Conservation (phyloP, 495 filamentous ascomycete species). For the Penicillium riverlandense region DNA sequence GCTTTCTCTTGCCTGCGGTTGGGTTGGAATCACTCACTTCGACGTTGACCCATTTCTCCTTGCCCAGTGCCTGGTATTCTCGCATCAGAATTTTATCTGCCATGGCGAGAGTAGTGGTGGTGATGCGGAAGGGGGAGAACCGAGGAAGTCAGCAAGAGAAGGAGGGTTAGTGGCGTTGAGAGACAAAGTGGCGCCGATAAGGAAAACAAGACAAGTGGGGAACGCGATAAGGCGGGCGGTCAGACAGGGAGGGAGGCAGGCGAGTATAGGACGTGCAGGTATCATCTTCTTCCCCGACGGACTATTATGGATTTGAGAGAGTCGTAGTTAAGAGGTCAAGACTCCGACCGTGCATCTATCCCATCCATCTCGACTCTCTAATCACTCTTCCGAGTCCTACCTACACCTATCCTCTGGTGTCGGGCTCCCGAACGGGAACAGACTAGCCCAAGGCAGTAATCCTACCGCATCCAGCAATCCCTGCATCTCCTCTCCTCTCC, state of each 20-base stretch:
- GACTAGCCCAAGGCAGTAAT: no score
- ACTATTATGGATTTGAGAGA: no score
- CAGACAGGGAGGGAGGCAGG: neutral
- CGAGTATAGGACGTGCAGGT: no score
- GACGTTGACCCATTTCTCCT: slow-evolving; percentile 92
- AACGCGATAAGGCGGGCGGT: neutral
- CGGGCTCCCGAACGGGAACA: neutral
- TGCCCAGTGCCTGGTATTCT: slow-evolving; percentile 73
- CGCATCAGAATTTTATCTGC: slow-evolving; percentile 83
- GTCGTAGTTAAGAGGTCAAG: no score
- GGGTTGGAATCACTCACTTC: slow-evolving; percentile 45
- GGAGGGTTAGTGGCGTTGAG: neutral
- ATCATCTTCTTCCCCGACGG: no score
- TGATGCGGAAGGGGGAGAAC: neutral
- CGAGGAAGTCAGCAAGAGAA: neutral
- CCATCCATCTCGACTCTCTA: no score
- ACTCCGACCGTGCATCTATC: no score
- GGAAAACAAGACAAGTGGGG: neutral
- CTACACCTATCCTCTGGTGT: no score
- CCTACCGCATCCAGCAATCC: neutral
- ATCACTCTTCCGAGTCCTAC: no score
- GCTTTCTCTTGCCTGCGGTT: neutral
- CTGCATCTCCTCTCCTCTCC: slow-evolving; percentile 5
- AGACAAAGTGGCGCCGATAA: slow-evolving; percentile 5
- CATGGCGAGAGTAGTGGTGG: slow-evolving; percentile 21